Evolutionary conservation across 441 rosid genomes (phyloP), one percentile per base, ranked within the genome.

Genomic region (Aleurites moluccanus): DNA sequence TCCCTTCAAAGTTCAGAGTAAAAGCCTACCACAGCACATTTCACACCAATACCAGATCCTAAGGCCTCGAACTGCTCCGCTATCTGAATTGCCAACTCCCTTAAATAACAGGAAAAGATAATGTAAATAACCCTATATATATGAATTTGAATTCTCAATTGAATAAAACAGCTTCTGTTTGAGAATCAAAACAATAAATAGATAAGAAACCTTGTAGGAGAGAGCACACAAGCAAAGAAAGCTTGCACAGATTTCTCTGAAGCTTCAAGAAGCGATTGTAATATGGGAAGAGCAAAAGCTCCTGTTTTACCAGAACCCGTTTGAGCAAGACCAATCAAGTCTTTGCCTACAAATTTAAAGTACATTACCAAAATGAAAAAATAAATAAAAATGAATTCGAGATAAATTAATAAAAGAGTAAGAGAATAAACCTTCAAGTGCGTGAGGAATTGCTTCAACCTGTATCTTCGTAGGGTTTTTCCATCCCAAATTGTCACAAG

Each of bases 241-340:
- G 90, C 92, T 66, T 91, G 97, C 1, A 87, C 87, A 8, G 91
- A 85, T 44, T 82, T 90, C 59, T 83, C 72, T 9, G 89, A 91
- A 79, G 87, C 79, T 47, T 92, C 89, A 10, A 96, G 80, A 61
- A 96, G 94, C 0, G 97, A 89, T 75, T 91, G 96, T 47, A 96
- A 70, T 64, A 94, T 94, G 10, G 99, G 98, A 68, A 94, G 86
- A 10, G 98, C 98, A 73, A 94, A 96, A 0, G 99, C 99, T 77
- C 98, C 99, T 0, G 99, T 92, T 81, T 92, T 96, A 64, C 97
- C 98, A 15, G 98, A 94, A 75, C 98, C 99, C 0, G 98, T 96
- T 74, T 96, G 99, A 0, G 98, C 99, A 77, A 96, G 91, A 66
- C 97, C 98, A 35, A 94, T 94, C 85, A 96, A 83, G 82, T 96